phyloP scores from a whole-genome alignment of 768 basidiomycete species.

The Collybiopsis luxurians region DNA sequence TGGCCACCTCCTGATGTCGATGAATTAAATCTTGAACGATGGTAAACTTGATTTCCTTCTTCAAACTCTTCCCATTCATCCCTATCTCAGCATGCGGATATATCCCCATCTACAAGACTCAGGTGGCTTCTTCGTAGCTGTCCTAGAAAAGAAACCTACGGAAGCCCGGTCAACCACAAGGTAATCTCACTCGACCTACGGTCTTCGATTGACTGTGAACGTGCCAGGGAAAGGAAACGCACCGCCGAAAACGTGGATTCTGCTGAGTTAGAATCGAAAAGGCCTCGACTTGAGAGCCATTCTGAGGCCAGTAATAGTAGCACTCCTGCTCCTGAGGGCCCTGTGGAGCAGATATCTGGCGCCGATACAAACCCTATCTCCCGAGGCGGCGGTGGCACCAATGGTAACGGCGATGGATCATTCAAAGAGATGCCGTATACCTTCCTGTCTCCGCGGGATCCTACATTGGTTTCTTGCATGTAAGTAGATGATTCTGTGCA shows the following conservation, averaged over 20 bases:
- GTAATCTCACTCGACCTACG: constrained; percentile 8
- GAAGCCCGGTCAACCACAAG: constrained; percentile 8
- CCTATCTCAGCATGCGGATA: constrained; percentile 67
- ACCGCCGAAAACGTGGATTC: constrained; percentile 40
- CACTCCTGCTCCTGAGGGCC: not conserved
- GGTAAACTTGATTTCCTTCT: constrained; percentile 42
- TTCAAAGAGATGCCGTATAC: constrained; percentile 95
- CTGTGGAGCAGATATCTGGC: not conserved
- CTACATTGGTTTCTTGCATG: constrained; percentile 71
- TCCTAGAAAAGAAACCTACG: constrained; percentile 54
- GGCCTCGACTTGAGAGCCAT: constrained; percentile 36
- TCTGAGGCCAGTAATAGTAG: constrained; percentile 15
- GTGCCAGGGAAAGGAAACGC: constrained; percentile 47
- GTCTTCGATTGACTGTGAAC: not conserved
- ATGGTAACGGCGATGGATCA: constrained; percentile 26
- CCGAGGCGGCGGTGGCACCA: constrained; percentile 4
- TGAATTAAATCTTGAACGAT: constrained; percentile 62
- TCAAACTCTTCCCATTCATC: not conserved
- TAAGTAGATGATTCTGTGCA: constrained; percentile 32
- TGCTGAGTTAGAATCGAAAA: constrained; percentile 45
- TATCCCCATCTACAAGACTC: constrained; percentile 96
- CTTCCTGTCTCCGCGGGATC: constrained; percentile 69
- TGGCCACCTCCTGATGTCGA: constrained; percentile 77
- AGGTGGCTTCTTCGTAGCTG: constrained; percentile 97
- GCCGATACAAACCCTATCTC: not conserved